phyloP scores from a whole-genome alignment of 495 filamentous ascomycete genomes.

The Penicillium pancosmium region DNA sequence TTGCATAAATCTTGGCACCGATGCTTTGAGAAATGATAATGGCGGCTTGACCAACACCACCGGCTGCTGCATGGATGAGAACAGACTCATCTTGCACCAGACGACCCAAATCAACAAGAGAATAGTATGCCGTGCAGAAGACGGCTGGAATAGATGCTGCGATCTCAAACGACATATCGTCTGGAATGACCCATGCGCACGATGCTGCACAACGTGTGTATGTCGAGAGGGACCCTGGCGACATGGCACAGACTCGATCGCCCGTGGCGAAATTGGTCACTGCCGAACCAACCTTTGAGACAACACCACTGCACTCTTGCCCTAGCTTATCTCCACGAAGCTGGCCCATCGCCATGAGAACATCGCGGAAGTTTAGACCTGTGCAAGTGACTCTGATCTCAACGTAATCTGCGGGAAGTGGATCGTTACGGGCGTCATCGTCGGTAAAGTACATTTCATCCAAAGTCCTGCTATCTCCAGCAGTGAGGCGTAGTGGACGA shows the following conservation, averaged over 20 bases:
- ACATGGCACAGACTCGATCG: conserved; percentile 57
- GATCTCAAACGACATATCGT: conserved; percentile 51
- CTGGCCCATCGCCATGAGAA: conserved; percentile 41
- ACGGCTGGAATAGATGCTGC: conserved; percentile 62
- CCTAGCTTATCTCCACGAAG: conserved; percentile 31
- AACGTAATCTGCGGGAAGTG: conserved; percentile 29
- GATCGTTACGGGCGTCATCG: conserved; percentile 14
- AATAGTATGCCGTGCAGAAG: conserved; percentile 62
- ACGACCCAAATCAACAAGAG: conserved; percentile 41
- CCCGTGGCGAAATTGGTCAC: conserved; percentile 50
- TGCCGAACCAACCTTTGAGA: conserved; percentile 43
- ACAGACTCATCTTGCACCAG: conserved; percentile 55
- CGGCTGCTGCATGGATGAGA: conserved; percentile 62
- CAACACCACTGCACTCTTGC: conserved; percentile 37
- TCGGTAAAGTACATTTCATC: conserved; percentile 41
- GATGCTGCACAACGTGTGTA: conserved; percentile 29
- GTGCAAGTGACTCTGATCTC: conserved; percentile 34
- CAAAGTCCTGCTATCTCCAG: conserved; percentile 29
- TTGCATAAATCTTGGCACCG: conserved; percentile 61
- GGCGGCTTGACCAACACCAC: conserved; percentile 64
- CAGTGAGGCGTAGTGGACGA: conserved; percentile 30
- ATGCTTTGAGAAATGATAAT: conserved; percentile 59
- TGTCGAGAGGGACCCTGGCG: conserved; percentile 37
- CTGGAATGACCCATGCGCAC: conserved; percentile 41
- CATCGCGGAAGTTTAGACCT: conserved; percentile 45